A percentile compares a stretch with the other conserved stretches of the same genome.
These are phyloP conservation scores for Castanospermum australe DNA, from an alignment of 306 rosid species.

Conservation along the genomic window DNA sequence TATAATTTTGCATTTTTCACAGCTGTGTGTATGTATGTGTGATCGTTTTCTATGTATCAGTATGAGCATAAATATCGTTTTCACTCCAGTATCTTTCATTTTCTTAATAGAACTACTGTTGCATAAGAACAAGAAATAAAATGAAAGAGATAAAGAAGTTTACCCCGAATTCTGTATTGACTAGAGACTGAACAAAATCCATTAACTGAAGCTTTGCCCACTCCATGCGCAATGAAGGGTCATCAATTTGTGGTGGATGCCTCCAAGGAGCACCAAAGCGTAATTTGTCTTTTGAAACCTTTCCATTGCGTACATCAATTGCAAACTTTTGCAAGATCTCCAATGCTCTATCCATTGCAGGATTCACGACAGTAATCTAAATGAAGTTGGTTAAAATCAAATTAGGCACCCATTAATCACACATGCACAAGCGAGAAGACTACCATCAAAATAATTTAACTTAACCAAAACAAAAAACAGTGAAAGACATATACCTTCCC, in stretches of 20 bases:
- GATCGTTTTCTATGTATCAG: neutral
- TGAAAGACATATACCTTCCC: neutral
- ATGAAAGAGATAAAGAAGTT: constrained; percentile 24
- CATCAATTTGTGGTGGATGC: constrained; percentile 74
- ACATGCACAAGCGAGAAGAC: constrained; percentile 4
- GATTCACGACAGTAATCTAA: constrained; percentile 82
- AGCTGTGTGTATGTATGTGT: neutral
- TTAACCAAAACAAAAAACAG: neutral
- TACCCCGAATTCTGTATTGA: constrained; percentile 89
- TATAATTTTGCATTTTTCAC: constrained; percentile 1
- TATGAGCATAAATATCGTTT: neutral
- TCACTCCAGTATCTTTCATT: neutral
- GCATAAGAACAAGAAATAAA: neutral
- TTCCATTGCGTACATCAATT: constrained; percentile 58
- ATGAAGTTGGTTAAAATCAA: constrained; percentile 30
- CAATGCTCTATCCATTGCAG: constrained; percentile 88
- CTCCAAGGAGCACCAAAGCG: constrained; percentile 99
- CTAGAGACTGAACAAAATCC: constrained; percentile 79
- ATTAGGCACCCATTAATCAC: constrained; percentile 29
- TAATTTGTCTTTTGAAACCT: constrained; percentile 65
- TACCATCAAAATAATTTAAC: neutral
- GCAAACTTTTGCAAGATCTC: constrained; percentile 77
- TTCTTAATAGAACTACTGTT: neutral
- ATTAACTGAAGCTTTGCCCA: constrained; percentile 95
- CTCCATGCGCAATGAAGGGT: constrained; percentile 50